A percentile compares a stretch with the other conserved stretches of the same genome.
Evolutionary conservation across 2,329 filamentous ascomycete species (phyloP).

Genomic region (Neobulgaria alba): DNA sequence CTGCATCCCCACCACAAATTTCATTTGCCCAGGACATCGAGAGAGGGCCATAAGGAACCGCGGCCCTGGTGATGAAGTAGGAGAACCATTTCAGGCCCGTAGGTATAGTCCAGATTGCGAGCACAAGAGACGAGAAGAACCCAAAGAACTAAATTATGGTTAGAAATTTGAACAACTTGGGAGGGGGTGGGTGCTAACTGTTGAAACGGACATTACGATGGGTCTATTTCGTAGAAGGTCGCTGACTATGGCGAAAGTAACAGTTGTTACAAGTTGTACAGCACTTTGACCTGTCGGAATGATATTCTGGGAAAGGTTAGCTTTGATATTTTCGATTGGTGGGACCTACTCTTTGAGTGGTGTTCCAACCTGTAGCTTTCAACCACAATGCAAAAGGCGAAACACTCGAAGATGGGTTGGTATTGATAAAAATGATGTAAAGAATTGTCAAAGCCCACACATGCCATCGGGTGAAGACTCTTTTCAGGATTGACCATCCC

Average conservation of each 20-base stretch:
- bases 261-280: conserved; percentile 44
- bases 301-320: conserved; percentile 31
- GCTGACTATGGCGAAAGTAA: conserved; percentile 45
- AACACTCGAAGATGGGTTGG: conserved; percentile 28
- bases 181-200: conserved; percentile 11
- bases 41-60: conserved; percentile 34
- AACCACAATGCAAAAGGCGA: conserved; percentile 34
- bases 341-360: conserved; percentile 31
- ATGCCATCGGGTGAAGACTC: conserved; percentile 31
- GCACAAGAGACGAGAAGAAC: conserved; percentile 28
- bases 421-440: conserved; percentile 34
- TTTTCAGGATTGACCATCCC: conserved; percentile 18
- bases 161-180: not conserved
- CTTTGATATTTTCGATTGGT: no score
- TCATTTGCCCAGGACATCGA: conserved; percentile 42
- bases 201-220: conserved; percentile 28
- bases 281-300: conserved; percentile 40
- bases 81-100: conserved; percentile 23
- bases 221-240: conserved; percentile 35
- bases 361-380: conserved; percentile 35
- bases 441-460: conserved; percentile 31
- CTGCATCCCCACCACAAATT: conserved; percentile 36
- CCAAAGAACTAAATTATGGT: conserved; percentile 24
- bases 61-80: conserved; percentile 29
- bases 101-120: conserved; percentile 30